These are phyloP conservation scores for Suillus discolor DNA, from an alignment of 768 basidiomycete species.

Conservation along the genomic window DNA sequence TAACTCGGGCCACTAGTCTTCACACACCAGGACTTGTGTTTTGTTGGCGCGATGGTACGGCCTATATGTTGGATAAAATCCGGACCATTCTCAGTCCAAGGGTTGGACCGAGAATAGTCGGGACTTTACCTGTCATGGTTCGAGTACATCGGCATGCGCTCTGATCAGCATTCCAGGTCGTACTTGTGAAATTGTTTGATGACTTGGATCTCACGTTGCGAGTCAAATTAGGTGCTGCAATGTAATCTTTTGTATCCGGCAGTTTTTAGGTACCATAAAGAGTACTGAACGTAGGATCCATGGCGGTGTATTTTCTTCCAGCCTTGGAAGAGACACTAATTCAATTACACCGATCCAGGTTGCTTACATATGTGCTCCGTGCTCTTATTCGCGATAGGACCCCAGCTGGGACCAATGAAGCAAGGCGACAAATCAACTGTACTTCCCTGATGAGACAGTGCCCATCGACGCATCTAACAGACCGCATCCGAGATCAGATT, in stretches of 20 bases:
- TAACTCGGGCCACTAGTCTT: slow-evolving; percentile 20
- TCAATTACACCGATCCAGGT: background rate
- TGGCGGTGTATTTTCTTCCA: background rate
- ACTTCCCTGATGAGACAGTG: background rate
- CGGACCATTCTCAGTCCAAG: no score
- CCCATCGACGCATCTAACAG: background rate
- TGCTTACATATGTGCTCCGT: background rate
- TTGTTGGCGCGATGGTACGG: slow-evolving; percentile 16
- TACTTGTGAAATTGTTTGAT: background rate
- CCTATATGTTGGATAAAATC: slow-evolving; percentile 15
- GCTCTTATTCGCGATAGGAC: background rate
- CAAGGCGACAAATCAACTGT: background rate
- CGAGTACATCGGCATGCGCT: slow-evolving; percentile 16
- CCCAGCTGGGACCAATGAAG: background rate
- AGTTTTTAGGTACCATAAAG: background rate
- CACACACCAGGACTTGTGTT: slow-evolving; percentile 24
- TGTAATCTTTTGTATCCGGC: background rate
- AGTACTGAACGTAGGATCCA: background rate
- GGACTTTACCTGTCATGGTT: slow-evolving; percentile 24
- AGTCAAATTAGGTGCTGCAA: background rate
- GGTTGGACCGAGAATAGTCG: slow-evolving; percentile 21
- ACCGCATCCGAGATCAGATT: background rate
- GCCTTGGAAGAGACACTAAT: background rate
- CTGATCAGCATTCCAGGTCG: background rate
- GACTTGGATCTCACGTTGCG: background rate